Percentiles rank a stretch among this genome's conserved stretches.
Conservation (phyloP, 23 red algal genomes). For the Chondrus crispus region DNA sequence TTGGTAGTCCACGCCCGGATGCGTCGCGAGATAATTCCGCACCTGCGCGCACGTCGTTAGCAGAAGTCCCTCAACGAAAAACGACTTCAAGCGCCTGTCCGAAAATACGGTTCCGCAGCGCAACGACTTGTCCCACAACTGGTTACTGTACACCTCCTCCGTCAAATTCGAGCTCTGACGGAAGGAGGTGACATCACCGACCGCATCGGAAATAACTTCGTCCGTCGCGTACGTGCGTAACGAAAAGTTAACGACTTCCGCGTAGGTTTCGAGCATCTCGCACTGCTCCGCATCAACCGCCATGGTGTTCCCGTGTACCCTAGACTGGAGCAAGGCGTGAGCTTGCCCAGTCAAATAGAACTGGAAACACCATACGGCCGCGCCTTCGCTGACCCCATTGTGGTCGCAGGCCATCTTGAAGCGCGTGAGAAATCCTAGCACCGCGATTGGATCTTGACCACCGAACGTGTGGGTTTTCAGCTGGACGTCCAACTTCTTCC, state of each 20-base stretch:
- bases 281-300: no score
- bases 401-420: no score
- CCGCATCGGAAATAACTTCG: background rate
- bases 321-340: no score
- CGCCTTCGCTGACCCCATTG: no score
- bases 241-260: background rate
- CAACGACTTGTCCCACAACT: background rate
- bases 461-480: no score
- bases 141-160: background rate
- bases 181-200: background rate
- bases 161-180: background rate
- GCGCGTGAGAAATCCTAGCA: no score
- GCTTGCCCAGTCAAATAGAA: no score
- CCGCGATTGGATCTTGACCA: no score
- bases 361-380: no score
- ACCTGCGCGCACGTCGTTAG: background rate
- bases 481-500: no score
- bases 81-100: background rate
- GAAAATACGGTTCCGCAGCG: conserved; percentile 6
- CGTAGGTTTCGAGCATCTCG: background rate
- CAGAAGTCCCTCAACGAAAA: background rate
- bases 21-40: background rate
- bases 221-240: background rate
- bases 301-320: no score
- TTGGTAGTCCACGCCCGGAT: conserved; percentile 21